Base-by-base conservation (phyloP, 306 rosid species). In the Vicia sativa region DNA sequence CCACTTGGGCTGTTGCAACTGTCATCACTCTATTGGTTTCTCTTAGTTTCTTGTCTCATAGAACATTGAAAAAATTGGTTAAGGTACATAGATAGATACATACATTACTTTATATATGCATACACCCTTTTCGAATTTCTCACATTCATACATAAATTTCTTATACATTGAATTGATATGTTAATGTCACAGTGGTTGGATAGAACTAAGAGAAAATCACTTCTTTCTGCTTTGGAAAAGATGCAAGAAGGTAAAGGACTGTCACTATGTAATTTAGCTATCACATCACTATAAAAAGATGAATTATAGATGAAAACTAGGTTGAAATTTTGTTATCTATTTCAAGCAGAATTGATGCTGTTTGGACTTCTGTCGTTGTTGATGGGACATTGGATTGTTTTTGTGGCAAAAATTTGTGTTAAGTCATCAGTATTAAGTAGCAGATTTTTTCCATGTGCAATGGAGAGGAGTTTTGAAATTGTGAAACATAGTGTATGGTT, bases 361-460 rank as follows among this genome's bases (percentile, higher is more conserved):
- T 88, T 93, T 78, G 98, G 98, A 66, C 84, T 93, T 49, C 70
- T 90, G 42, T 93, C 98, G 15, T 76, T 93, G 78, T 50, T 90
- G 84, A 90, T 93, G 98, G 93, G 98, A 11, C 97, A 93, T 74
- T 90, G 96, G 96, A 90, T 82, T 62, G 29, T 79, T 48, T 78
- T 75, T 67, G 91, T 93, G 79, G 96, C 98, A 42, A 88, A 85
- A 87, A 86, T 93, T 83, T 90, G 98, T 50, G 84, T 93, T 3
- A 83, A 88, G 63, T 72, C 96, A 4, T 85, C 97, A 0, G 66
- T 66, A 37, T 45, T 84, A 31, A 83, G 82, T 85, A 85, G 85
- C 78, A 80, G 80, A 54, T 93, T 93, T 67, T 85, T 73, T 75
- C 98, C 96, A 0, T 93, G 98, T 72, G 82, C 84, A 62, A 31